Evolutionary conservation across 345 rosid species (phyloP).

Genomic region (Heritiera fomes): DNA sequence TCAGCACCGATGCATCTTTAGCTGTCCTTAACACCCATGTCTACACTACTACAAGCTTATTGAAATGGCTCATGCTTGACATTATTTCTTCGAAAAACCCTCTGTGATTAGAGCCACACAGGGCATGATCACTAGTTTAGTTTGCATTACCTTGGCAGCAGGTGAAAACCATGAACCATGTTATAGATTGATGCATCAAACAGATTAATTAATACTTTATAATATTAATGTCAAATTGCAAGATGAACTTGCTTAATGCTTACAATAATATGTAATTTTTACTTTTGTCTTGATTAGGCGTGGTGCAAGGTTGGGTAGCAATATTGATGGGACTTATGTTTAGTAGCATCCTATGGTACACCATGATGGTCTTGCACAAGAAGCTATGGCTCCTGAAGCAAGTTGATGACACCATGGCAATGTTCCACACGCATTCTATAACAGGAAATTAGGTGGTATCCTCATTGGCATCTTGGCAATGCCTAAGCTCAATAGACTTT

Average conservation of each 20-base stretch:
- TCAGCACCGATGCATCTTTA: slow-evolving; percentile 53
- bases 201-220: too few relatives aligned
- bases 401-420: slow-evolving; percentile 68
- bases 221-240: not conserved
- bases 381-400: slow-evolving; percentile 54
- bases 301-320: slow-evolving; percentile 80
- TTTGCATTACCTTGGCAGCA: slow-evolving; percentile 63
- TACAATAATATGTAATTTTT: not conserved
- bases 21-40: slow-evolving; percentile 75
- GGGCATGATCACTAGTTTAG: slow-evolving; percentile 68
- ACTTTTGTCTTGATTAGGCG: slow-evolving; percentile 33
- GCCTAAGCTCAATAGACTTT: slow-evolving; percentile 59
- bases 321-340: slow-evolving; percentile 61
- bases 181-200: too few relatives aligned
- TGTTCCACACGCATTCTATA: slow-evolving; percentile 70
- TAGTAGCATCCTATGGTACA: slow-evolving; percentile 74
- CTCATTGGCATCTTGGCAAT: slow-evolving; percentile 60
- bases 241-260: not conserved
- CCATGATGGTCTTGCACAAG: slow-evolving; percentile 78
- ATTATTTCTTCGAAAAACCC: slow-evolving; percentile 62
- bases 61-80: slow-evolving; percentile 69
- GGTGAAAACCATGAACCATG: slow-evolving; percentile 28
- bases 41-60: slow-evolving; percentile 69
- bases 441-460: slow-evolving; percentile 67
- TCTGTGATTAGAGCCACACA: slow-evolving; percentile 66